phyloP scores from a whole-genome alignment of 129 eudicot species.

The Saussurea involucrata region DNA sequence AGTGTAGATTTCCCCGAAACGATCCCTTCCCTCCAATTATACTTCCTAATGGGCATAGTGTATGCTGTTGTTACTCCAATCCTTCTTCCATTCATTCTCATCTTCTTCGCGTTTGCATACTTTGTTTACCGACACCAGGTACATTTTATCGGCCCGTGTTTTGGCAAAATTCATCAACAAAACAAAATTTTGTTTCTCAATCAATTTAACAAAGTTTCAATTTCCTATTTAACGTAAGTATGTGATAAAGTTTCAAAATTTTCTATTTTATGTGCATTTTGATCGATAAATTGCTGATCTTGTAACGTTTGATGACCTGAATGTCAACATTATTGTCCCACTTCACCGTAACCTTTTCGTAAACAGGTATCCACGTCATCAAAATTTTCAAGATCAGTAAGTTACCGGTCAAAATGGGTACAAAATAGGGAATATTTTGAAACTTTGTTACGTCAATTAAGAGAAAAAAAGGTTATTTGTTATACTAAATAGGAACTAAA shows the following conservation, averaged over 20 bases:
- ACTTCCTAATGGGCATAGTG: constrained; percentile 84
- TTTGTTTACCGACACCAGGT: constrained; percentile 98
- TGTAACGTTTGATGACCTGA: not conserved
- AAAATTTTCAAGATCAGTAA: not conserved
- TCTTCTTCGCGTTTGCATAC: constrained; percentile 88
- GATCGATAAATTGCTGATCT: not conserved
- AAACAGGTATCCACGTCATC: not conserved
- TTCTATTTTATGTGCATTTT: not conserved
- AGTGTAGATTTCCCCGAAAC: constrained; percentile 85
- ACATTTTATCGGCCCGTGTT: not conserved
- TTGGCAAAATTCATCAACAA: not conserved
- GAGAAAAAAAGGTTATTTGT: not conserved
- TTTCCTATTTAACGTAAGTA: too few species aligned
- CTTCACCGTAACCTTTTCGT: not conserved
- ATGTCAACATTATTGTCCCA: not conserved
- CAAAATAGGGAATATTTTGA: not conserved
- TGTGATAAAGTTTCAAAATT: too few species aligned
- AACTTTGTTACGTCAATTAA: not conserved
- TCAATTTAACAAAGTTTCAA: too few species aligned
- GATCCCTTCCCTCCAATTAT: constrained; percentile 83
- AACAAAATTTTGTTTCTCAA: not conserved
- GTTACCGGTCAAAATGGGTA: not conserved
- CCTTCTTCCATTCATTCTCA: constrained; percentile 82
- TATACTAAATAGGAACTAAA: not conserved
- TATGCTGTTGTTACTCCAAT: constrained; percentile 86